Conservation (phyloP, 2,329 filamentous ascomycete genomes). For the Colletotrichum sp. region DNA sequence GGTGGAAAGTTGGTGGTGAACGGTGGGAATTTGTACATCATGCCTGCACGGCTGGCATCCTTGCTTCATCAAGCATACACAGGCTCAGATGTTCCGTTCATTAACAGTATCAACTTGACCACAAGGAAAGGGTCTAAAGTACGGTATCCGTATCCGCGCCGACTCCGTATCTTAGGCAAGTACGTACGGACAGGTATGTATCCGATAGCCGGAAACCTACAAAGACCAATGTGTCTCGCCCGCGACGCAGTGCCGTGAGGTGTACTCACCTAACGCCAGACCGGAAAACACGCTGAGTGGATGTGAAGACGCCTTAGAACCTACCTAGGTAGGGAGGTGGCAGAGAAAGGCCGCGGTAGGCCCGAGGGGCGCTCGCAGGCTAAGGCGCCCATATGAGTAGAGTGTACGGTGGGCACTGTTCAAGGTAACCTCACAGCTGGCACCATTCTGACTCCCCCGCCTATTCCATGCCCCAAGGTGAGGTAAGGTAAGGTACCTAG, state of each 20-base stretch:
- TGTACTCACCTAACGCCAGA: background rate
- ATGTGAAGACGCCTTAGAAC: background rate
- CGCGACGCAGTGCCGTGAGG: background rate
- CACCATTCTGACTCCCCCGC: background rate
- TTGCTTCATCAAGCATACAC: background rate
- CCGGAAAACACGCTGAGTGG: background rate
- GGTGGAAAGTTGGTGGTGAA: background rate
- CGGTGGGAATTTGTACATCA: background rate
- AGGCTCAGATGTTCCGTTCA: background rate
- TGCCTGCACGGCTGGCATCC: background rate
- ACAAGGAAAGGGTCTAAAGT: background rate
- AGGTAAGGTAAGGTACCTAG: background rate
- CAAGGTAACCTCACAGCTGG: background rate
- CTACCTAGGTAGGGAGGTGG: background rate
- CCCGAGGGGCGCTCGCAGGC: background rate
- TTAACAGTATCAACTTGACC: background rate
- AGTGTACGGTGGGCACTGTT: background rate
- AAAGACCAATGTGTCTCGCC: background rate
- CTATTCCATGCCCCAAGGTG: background rate
- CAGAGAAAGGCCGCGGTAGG: slow-evolving; percentile 14
- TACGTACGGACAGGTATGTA: background rate
- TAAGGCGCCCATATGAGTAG: background rate
- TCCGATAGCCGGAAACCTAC: background rate
- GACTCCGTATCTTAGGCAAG: background rate
- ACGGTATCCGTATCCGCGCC: background rate